Conservation (phyloP, 139 green algal genomes). For the Chlamydomonas sphaeroides region DNA sequence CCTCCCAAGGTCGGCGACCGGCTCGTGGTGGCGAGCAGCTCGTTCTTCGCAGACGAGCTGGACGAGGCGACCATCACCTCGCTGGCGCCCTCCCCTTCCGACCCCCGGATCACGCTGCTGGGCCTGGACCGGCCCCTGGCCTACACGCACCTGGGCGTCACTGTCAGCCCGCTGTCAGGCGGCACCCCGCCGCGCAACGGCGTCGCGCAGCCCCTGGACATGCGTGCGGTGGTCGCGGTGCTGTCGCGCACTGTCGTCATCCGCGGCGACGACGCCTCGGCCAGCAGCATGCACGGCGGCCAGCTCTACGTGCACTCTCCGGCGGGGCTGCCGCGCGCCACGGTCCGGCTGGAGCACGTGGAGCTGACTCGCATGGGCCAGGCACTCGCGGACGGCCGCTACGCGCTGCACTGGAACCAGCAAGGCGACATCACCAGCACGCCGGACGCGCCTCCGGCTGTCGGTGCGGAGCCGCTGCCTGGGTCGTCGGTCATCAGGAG, state of each 20-base stretch:
- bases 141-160: slow-evolving; percentile 65
- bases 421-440: slow-evolving; percentile 42
- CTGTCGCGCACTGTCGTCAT: slow-evolving; percentile 57
- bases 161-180: neutral
- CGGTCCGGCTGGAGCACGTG: slow-evolving; percentile 40
- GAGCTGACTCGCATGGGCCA: slow-evolving; percentile 56
- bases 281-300: slow-evolving; percentile 47
- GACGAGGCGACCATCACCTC: slow-evolving; percentile 39
- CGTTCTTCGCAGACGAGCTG: slow-evolving; percentile 43
- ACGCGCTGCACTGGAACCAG: slow-evolving; percentile 82
- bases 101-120: too few species aligned
- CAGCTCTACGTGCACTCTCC: slow-evolving; percentile 7
- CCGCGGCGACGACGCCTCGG: slow-evolving; percentile 11
- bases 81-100: neutral
- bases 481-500: slow-evolving; percentile 18
- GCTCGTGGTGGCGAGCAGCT: slow-evolving; percentile 51
- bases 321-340: neutral
- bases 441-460: too few species aligned
- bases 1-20: slow-evolving; percentile 34
- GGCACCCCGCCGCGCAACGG: neutral
- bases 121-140: slow-evolving; percentile 44
- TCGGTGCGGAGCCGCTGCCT: too few species aligned
- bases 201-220: slow-evolving; percentile 50
- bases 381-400: slow-evolving; percentile 55
- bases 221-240: slow-evolving; percentile 69